Evolutionary conservation across 768 basidiomycete genomes (phyloP).

Genomic region (Tephrocybe sp.): DNA sequence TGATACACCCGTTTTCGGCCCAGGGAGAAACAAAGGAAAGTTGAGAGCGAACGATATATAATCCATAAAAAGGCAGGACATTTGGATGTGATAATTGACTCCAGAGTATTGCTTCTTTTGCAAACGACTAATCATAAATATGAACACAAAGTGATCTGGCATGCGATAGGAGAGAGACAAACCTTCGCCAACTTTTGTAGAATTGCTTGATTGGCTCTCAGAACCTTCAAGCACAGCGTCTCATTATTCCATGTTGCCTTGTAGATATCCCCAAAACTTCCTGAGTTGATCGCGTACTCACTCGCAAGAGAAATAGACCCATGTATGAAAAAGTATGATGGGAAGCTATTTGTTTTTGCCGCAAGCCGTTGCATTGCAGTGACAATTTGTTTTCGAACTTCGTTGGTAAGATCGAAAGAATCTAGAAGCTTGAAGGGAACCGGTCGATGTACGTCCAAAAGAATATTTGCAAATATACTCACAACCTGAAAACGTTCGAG

Average conservation of each 20-base stretch:
- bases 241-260: not conserved
- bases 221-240: not conserved
- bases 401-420: not conserved
- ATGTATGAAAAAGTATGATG: not conserved
- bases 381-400: not conserved
- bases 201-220: not conserved
- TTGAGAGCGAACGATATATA: conserved; percentile 17
- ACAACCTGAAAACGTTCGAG: not conserved
- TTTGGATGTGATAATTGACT: conserved; percentile 27
- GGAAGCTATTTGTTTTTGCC: not conserved
- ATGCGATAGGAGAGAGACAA: not conserved
- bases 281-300: not conserved
- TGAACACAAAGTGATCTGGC: not conserved
- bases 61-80: conserved; percentile 27
- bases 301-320: not conserved
- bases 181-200: not conserved
- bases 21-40: conserved; percentile 30
- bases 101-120: conserved; percentile 18
- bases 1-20: conserved; percentile 20
- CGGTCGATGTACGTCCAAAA: not conserved
- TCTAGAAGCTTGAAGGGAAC: not conserved
- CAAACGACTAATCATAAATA: not conserved
- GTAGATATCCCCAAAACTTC: not conserved
- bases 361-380: not conserved
- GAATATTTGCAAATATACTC: not conserved